phyloP scores from a whole-genome alignment of 2,329 filamentous ascomycete species.

The Cladosporium sphaerospermum region DNA sequence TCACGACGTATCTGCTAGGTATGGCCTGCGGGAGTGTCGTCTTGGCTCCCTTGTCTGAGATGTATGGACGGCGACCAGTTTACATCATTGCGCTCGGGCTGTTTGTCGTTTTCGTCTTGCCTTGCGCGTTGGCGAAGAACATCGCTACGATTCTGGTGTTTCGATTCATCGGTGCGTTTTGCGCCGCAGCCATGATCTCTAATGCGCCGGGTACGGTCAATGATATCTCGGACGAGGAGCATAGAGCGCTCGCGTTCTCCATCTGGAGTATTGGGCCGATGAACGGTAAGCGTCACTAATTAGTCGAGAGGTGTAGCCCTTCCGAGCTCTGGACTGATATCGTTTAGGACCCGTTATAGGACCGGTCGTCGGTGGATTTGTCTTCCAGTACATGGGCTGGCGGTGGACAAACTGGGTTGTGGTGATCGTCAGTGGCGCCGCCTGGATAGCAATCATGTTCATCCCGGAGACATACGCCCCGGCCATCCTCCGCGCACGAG shows the following conservation, averaged over 20 bases:
- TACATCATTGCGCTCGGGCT: constrained; percentile 60
- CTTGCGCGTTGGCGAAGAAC: constrained; percentile 63
- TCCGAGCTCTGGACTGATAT: not conserved
- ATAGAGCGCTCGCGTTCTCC: constrained; percentile 74
- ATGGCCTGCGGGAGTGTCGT: constrained; percentile 55
- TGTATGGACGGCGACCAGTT: constrained; percentile 61
- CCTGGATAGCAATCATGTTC: constrained; percentile 52
- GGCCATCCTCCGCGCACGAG: constrained; percentile 61
- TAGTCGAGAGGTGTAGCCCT: constrained; percentile 24
- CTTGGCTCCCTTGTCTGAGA: constrained; percentile 66
- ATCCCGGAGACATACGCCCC: constrained; percentile 74
- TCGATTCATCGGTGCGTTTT: constrained; percentile 68
- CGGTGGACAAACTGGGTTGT: constrained; percentile 59
- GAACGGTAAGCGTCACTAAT: constrained; percentile 47
- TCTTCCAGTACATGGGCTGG: constrained; percentile 74
- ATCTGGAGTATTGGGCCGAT: constrained; percentile 79
- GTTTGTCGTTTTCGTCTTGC: constrained; percentile 65
- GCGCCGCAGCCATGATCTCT: constrained; percentile 72
- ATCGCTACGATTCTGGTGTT: constrained; percentile 63
- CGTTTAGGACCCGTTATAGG: constrained; percentile 40
- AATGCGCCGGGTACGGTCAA: constrained; percentile 78
- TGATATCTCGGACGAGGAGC: constrained; percentile 75
- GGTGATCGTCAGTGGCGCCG: constrained; percentile 62
- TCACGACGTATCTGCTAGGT: constrained; percentile 73
- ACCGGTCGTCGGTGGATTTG: constrained; percentile 74